A percentile compares a stretch with the other conserved stretches of the same genome.
Evolutionary conservation across 345 rosid species (phyloP).

Genomic region (Limnanthes douglasii): DNA sequence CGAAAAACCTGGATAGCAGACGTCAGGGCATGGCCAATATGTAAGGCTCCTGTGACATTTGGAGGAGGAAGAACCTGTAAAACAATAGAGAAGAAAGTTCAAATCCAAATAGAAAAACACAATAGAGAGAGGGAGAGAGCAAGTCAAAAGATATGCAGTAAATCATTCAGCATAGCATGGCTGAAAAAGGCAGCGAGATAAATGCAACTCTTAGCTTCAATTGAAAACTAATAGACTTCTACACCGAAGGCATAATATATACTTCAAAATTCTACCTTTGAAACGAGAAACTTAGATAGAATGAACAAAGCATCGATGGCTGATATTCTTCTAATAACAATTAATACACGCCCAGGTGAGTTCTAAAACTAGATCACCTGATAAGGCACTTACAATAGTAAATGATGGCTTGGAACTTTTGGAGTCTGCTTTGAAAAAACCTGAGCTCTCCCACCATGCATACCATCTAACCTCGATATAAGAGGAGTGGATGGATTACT

Average conservation of each 20-base stretch:
- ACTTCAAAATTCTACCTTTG: neutral
- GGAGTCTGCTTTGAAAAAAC: constrained; percentile 52
- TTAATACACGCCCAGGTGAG: too few relatives aligned
- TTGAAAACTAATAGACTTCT: neutral
- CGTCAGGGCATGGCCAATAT: constrained; percentile 95
- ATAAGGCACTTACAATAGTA: constrained; percentile 41
- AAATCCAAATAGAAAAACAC: too few relatives aligned
- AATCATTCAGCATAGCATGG: neutral
- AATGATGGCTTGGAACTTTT: constrained; percentile 67
- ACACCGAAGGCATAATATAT: constrained; percentile 2
- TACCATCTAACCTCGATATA: constrained; percentile 59
- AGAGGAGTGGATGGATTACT: constrained; percentile 3
- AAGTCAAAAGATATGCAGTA: too few relatives aligned
- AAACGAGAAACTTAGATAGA: constrained; percentile 2
- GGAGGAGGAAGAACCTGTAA: constrained; percentile 95
- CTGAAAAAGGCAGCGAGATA: too few relatives aligned
- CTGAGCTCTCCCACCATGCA: constrained; percentile 81
- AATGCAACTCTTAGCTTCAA: too few relatives aligned
- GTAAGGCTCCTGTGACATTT: constrained; percentile 93
- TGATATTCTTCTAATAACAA: too few relatives aligned
- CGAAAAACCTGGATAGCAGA: constrained; percentile 58
- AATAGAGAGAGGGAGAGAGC: too few relatives aligned
- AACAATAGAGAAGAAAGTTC: neutral
- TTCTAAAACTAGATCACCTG: constrained; percentile 1
- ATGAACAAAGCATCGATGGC: too few relatives aligned